Percentiles rank a stretch among this genome's conserved stretches.
These are phyloP conservation scores for Zangia roseola DNA, from an alignment of 768 basidiomycete species.

Conservation along the genomic window DNA sequence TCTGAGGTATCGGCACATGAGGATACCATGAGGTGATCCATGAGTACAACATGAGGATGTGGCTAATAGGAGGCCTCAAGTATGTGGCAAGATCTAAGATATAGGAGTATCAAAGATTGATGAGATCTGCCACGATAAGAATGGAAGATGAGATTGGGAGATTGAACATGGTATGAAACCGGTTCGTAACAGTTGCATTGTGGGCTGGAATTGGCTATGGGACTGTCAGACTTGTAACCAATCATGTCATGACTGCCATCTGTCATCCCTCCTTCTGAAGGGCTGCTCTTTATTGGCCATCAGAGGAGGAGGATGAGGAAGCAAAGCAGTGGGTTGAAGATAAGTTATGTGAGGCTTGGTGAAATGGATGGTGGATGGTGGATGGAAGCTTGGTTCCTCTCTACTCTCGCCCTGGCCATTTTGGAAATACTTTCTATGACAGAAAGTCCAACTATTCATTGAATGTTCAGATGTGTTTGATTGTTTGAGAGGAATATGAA, in stretches of 20 bases:
- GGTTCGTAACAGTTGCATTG: too few relatives aligned
- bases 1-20: too few relatives aligned
- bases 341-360: conserved; percentile 35
- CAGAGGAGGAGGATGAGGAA: conserved; percentile 25
- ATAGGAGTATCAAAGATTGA: too few relatives aligned
- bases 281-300: background rate
- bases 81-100: too few relatives aligned
- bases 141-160: too few relatives aligned
- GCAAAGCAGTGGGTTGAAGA: conserved; percentile 39
- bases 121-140: too few relatives aligned
- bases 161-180: too few relatives aligned
- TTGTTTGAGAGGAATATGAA: background rate
- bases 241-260: background rate
- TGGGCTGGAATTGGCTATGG: conserved; percentile 3
- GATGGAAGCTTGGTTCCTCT: conserved; percentile 42
- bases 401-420: conserved; percentile 27
- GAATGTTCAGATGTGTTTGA: conserved; percentile 4
- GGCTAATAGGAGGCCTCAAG: too few relatives aligned
- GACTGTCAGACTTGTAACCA: background rate
- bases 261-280: background rate
- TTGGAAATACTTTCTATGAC: conserved; percentile 37
- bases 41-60: too few relatives aligned
- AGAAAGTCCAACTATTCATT: background rate
- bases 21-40: too few relatives aligned
- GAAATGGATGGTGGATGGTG: conserved; percentile 38